Conservation (phyloP, 23 red algal species). For the Gracilaria caudata region DNA sequence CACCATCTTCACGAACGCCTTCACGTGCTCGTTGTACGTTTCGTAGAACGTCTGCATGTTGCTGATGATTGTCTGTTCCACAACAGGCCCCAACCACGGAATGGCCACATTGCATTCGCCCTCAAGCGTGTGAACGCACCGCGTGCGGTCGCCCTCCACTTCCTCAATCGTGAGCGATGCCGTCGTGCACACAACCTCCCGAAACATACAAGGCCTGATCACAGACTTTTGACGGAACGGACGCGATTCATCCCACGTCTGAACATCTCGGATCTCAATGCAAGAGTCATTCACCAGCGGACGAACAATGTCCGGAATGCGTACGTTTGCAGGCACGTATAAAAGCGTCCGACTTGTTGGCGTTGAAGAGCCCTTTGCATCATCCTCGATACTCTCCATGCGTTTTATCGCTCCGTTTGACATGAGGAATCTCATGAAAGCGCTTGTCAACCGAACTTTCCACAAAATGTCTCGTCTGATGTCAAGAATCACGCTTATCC, state of each 20-base stretch:
- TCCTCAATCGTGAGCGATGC: slow-evolving; percentile 18
- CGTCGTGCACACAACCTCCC: slow-evolving; percentile 37
- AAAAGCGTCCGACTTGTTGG: slow-evolving; percentile 2
- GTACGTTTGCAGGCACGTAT: slow-evolving; percentile 41
- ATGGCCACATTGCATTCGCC: slow-evolving; percentile 26
- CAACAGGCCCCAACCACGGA: slow-evolving; percentile 38
- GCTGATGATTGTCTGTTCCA: slow-evolving; percentile 51
- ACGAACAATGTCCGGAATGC: slow-evolving; percentile 42
- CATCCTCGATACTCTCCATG: slow-evolving; percentile 22
- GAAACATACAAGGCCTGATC: slow-evolving; percentile 6
- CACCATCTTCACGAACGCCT: slow-evolving; percentile 34
- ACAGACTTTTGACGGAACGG: slow-evolving; percentile 26
- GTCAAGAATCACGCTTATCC: slow-evolving; percentile 15
- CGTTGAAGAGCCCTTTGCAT: background rate
- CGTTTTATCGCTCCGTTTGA: slow-evolving; percentile 31
- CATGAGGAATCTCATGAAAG: slow-evolving; percentile 28
- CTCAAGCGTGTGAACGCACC: slow-evolving; percentile 35
- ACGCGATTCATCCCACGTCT: slow-evolving; percentile 50
- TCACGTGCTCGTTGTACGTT: slow-evolving; percentile 30
- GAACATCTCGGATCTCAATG: slow-evolving; percentile 42
- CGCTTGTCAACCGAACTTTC: slow-evolving; percentile 28
- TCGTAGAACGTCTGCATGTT: slow-evolving; percentile 60
- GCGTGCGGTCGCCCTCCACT: background rate
- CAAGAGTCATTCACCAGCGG: slow-evolving; percentile 20
- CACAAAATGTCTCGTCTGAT: slow-evolving; percentile 46